Conservation (phyloP, 1,139 yeast genomes). For the Ogataea hybrid region DNA sequence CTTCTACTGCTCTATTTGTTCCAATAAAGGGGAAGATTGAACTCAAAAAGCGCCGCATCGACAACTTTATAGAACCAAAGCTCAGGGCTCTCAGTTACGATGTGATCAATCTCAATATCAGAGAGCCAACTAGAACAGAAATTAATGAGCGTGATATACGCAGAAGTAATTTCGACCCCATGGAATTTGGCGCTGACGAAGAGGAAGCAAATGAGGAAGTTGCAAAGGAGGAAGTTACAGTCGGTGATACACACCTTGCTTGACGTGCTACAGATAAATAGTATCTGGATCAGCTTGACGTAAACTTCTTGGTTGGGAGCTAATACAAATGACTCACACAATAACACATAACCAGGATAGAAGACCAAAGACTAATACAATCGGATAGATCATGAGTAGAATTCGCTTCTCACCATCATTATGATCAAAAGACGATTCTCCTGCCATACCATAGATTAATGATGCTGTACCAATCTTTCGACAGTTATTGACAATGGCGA, state of each 20-base stretch:
- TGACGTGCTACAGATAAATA: too few relatives aligned
- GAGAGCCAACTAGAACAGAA: slow-evolving; percentile 75
- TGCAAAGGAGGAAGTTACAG: too few relatives aligned
- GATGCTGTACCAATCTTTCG: slow-evolving; percentile 44
- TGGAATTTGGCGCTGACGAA: slow-evolving; percentile 55
- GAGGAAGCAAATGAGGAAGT: slow-evolving; percentile 27
- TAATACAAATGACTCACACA: slow-evolving; percentile 37
- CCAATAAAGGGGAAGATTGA: slow-evolving; percentile 80
- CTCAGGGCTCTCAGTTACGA: slow-evolving; percentile 40
- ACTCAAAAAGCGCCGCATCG: slow-evolving; percentile 78
- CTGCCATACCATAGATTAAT: slow-evolving; percentile 14
- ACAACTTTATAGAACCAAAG: slow-evolving; percentile 41
- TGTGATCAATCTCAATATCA: slow-evolving; percentile 55
- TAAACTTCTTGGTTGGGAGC: not conserved
- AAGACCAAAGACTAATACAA: slow-evolving; percentile 69
- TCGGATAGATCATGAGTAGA: slow-evolving; percentile 73
- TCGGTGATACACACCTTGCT: too few relatives aligned
- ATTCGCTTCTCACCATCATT: slow-evolving; percentile 50
- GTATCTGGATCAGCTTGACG: too few relatives aligned
- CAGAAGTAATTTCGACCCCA: slow-evolving; percentile 74
- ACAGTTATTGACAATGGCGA: slow-evolving; percentile 34
- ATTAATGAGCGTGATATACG: slow-evolving; percentile 62
- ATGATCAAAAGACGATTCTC: slow-evolving; percentile 8
- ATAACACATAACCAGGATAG: slow-evolving; percentile 79
- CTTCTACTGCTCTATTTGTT: slow-evolving; percentile 62